phyloP scores from a whole-genome alignment of 2,329 filamentous ascomycete genomes.

The Parascedosporium putredinis region DNA sequence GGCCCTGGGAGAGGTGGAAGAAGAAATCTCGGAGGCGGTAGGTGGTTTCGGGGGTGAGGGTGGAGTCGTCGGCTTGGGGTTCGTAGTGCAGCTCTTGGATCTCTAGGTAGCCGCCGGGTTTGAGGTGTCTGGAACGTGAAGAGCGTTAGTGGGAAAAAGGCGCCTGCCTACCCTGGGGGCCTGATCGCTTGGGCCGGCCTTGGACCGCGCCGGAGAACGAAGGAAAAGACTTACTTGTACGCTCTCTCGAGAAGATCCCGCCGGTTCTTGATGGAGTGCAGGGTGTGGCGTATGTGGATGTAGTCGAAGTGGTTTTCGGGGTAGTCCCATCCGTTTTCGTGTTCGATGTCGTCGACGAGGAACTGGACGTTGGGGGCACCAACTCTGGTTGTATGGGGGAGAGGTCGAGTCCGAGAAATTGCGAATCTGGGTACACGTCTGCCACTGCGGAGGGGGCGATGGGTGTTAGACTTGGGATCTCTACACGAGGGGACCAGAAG shows the following conservation, averaged over 20 bases:
- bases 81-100: slow-evolving; percentile 34
- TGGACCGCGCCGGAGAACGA: no score
- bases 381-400: slow-evolving; percentile 42
- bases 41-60: slow-evolving; percentile 25
- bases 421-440: slow-evolving; percentile 32
- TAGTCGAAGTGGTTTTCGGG: slow-evolving; percentile 34
- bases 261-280: slow-evolving; percentile 33
- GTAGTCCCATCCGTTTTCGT: slow-evolving; percentile 38
- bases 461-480: not conserved
- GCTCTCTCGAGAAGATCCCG: slow-evolving; percentile 29
- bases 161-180: no score
- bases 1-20: slow-evolving; percentile 27
- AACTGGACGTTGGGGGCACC: slow-evolving; percentile 42
- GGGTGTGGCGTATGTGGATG: slow-evolving; percentile 36
- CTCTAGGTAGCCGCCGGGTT: slow-evolving; percentile 41
- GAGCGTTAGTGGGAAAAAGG: not conserved
- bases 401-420: slow-evolving; percentile 37
- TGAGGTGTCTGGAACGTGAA: slow-evolving; percentile 30
- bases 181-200: no score
- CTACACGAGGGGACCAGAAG: no score
- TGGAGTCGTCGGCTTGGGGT: slow-evolving; percentile 33
- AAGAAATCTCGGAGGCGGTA: slow-evolving; percentile 38
- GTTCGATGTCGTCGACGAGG: slow-evolving; percentile 41
- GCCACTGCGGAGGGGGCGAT: slow-evolving; percentile 25
- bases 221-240: slow-evolving; percentile 26